Evolutionary conservation across 2,329 filamentous ascomycete genomes (phyloP).

Genomic region (Penicillium sp.): DNA sequence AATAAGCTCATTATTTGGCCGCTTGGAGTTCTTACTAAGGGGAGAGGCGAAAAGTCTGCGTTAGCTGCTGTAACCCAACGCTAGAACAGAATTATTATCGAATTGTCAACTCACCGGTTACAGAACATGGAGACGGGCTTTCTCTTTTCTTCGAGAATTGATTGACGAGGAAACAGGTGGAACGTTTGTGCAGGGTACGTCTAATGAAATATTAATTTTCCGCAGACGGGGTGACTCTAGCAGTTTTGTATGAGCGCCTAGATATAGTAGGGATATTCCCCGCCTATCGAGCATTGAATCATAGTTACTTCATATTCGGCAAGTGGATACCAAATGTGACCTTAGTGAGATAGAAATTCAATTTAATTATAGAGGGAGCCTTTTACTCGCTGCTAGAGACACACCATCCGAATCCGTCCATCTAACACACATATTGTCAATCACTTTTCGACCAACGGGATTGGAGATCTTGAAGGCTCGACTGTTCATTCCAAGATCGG

Average conservation of each 20-base stretch:
- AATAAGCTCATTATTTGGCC: neutral
- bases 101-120: neutral
- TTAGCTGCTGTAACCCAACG: neutral
- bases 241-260: neutral
- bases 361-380: neutral
- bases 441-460: neutral
- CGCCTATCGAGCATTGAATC: neutral
- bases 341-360: neutral
- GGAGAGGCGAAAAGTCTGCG: neutral
- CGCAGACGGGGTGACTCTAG: neutral
- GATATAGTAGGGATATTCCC: conserved; percentile 2
- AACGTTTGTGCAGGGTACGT: neutral
- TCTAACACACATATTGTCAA: neutral
- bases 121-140: neutral
- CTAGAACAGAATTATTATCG: neutral
- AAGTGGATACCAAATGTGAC: neutral
- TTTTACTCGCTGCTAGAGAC: neutral
- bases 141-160: neutral
- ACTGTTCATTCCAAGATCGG: neutral
- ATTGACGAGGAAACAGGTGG: neutral
- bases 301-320: neutral
- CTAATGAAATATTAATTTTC: neutral
- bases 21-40: neutral
- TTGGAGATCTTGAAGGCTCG: neutral
- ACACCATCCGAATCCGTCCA: neutral